A percentile compares a stretch with the other conserved stretches of the same genome.
Evolutionary conservation across 768 basidiomycete genomes (phyloP).

Genomic region (Termitomyces sp.): DNA sequence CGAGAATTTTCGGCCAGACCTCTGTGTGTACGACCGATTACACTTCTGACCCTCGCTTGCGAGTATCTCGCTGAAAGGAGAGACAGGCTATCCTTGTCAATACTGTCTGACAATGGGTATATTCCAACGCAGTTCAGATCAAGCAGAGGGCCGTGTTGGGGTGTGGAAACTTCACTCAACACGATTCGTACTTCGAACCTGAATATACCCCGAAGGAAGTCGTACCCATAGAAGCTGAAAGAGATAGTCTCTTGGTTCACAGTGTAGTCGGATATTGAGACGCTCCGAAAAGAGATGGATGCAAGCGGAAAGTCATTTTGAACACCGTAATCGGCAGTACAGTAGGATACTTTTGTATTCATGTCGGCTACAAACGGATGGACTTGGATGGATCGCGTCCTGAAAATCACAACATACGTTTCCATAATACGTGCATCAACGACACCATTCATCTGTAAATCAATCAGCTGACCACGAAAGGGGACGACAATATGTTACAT

Average conservation of each 20-base stretch:
- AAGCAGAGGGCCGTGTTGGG: slow-evolving; percentile 19
- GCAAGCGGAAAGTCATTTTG: slow-evolving; percentile 9
- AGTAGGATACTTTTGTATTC: neutral
- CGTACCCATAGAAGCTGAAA: slow-evolving; percentile 38
- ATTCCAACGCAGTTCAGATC: slow-evolving; percentile 37
- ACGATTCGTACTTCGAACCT: slow-evolving; percentile 33
- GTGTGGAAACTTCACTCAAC: neutral
- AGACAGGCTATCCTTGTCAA: slow-evolving; percentile 5
- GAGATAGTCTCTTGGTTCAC: slow-evolving; percentile 6
- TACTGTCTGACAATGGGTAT: slow-evolving; percentile 31
- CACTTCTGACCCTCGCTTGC: neutral
- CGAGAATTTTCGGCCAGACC: slow-evolving; percentile 17
- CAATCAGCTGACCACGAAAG: neutral
- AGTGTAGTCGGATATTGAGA: slow-evolving; percentile 32
- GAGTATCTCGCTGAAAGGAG: slow-evolving; percentile 1
- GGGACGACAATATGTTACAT: neutral
- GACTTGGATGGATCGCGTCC: slow-evolving; percentile 44
- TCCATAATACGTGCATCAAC: slow-evolving; percentile 40
- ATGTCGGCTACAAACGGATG: slow-evolving; percentile 20
- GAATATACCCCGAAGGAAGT: slow-evolving; percentile 44
- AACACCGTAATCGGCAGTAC: neutral
- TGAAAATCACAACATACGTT: slow-evolving; percentile 45
- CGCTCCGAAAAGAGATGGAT: slow-evolving; percentile 34
- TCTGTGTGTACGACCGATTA: neutral
- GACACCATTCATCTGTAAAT: slow-evolving; percentile 32